Conservation (phyloP, 2,329 filamentous ascomycete species). For the Aureobasidium sp. region DNA sequence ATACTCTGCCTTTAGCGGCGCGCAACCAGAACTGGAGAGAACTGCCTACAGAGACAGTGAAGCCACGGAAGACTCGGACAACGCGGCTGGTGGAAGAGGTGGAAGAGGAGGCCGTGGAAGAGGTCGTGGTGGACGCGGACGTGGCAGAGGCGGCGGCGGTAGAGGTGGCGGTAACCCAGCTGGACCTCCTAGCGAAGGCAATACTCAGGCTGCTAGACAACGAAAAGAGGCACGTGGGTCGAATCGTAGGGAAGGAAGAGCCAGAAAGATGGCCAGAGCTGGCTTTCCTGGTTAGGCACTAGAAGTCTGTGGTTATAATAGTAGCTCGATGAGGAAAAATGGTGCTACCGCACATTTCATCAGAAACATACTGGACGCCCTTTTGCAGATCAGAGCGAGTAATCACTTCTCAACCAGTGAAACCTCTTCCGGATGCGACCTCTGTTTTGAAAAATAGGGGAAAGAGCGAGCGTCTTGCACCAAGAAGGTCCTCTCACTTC, state of each 20-base stretch:
- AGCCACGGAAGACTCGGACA: conserved; percentile 49
- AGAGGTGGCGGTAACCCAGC: conserved; percentile 48
- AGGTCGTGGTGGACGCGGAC: conserved; percentile 34
- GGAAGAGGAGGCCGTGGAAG: conserved; percentile 35
- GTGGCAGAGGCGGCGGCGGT: conserved; percentile 40
- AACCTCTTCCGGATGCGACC: neutral
- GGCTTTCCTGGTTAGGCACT: conserved; percentile 35
- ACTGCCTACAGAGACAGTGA: conserved; percentile 54
- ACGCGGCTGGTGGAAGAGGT: conserved; percentile 41
- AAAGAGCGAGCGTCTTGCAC: neutral
- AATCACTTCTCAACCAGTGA: neutral
- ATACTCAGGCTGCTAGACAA: conserved; percentile 61
- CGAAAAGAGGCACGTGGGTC: conserved; percentile 82
- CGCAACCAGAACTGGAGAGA: conserved; percentile 54
- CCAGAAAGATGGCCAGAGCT: conserved; percentile 52
- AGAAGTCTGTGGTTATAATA: neutral
- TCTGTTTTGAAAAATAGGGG: neutral
- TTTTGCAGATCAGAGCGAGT: neutral
- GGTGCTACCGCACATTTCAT: neutral
- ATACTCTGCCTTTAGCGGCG: conserved; percentile 55
- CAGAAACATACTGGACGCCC: too few species aligned
- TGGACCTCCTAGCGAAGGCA: conserved; percentile 57
- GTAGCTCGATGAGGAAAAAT: neutral
- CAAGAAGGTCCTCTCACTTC: neutral
- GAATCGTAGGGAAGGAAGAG: conserved; percentile 64